These are phyloP conservation scores for Talaromyces stipitatus DNA, from an alignment of 495 filamentous ascomycete species.

Conservation along the genomic window DNA sequence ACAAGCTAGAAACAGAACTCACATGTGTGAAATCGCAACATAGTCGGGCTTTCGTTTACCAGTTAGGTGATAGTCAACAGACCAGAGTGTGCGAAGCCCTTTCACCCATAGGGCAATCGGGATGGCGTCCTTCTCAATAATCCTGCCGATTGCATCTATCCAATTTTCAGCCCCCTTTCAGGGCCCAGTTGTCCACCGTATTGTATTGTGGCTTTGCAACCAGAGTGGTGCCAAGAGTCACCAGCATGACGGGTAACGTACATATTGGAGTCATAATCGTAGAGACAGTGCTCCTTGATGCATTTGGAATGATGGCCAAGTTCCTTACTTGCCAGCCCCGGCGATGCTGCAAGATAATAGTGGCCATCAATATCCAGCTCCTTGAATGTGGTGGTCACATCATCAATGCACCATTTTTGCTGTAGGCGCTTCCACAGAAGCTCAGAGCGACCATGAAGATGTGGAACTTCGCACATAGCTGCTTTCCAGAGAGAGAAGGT, in stretches of 20 bases:
- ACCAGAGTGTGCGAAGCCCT: slow-evolving; percentile 1
- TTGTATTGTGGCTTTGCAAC: not conserved
- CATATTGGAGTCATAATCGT: not conserved
- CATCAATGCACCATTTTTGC: slow-evolving; percentile 3
- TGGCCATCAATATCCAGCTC: not conserved
- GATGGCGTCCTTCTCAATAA: slow-evolving; percentile 4
- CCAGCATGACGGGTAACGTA: slow-evolving; percentile 2
- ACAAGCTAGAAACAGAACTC: not conserved
- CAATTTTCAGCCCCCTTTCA: slow-evolving; percentile 2
- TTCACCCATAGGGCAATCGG: slow-evolving; percentile 5
- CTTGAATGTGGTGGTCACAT: not conserved
- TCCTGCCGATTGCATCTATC: not conserved
- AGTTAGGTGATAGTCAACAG: slow-evolving; percentile 1
- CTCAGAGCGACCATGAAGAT: not conserved
- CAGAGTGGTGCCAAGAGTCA: not conserved
- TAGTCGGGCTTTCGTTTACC: not conserved
- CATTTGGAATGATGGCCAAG: slow-evolving; percentile 2
- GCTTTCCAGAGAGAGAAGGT: not conserved
- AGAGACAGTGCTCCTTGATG: not conserved
- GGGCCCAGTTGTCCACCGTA: not conserved
- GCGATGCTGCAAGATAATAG: slow-evolving; percentile 1
- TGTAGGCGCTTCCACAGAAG: not conserved
- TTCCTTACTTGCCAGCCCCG: not conserved
- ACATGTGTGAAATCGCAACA: slow-evolving; percentile 5
- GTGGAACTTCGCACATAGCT: too few relatives aligned